A percentile compares a stretch with the other conserved stretches of the same genome.
phyloP scores from a whole-genome alignment of 2,329 filamentous ascomycete species.

The Fusarium subglutinans region DNA sequence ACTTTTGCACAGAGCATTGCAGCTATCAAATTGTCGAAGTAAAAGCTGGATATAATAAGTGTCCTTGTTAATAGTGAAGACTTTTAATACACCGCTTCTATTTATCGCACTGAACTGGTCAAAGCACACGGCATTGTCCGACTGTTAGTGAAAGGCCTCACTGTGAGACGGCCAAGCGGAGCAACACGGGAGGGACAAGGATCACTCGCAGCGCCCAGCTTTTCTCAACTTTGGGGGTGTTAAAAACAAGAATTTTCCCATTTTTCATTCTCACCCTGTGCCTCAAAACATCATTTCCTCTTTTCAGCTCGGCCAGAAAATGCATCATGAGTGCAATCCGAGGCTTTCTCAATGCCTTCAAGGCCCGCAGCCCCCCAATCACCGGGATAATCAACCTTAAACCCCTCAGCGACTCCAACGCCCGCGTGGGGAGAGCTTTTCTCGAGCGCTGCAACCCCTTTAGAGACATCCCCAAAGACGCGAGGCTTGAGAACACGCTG shows the following conservation, averaged over 20 bases:
- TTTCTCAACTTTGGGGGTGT: constrained; percentile 9
- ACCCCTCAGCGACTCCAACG: constrained; percentile 5
- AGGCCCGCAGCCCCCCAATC: not conserved
- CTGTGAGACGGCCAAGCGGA: constrained; percentile 21
- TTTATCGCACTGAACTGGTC: not conserved
- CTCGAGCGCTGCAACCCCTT: constrained; percentile 26
- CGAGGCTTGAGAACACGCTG: constrained; percentile 19
- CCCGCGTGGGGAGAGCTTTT: constrained; percentile 17
- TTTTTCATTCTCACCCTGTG: not conserved
- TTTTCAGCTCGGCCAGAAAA: not conserved
- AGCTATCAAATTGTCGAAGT: not conserved
- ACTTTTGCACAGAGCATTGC: not conserved
- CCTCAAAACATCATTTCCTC: not conserved
- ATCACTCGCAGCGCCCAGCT: constrained; percentile 8
- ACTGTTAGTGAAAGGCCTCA: constrained; percentile 1
- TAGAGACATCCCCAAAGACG: constrained; percentile 12
- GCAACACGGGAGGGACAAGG: constrained; percentile 20
- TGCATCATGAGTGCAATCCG: constrained; percentile 30
- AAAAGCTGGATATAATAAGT: not conserved
- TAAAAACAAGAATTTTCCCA: constrained; percentile 17
- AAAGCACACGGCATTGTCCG: constrained; percentile 23
- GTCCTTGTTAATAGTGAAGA: not conserved
- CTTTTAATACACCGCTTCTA: constrained; percentile 2
- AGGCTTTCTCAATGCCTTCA: constrained; percentile 25
- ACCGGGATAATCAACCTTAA: constrained; percentile 7